phyloP scores from a whole-genome alignment of 768 basidiomycete genomes.

The Podaxis carcinomalis region DNA sequence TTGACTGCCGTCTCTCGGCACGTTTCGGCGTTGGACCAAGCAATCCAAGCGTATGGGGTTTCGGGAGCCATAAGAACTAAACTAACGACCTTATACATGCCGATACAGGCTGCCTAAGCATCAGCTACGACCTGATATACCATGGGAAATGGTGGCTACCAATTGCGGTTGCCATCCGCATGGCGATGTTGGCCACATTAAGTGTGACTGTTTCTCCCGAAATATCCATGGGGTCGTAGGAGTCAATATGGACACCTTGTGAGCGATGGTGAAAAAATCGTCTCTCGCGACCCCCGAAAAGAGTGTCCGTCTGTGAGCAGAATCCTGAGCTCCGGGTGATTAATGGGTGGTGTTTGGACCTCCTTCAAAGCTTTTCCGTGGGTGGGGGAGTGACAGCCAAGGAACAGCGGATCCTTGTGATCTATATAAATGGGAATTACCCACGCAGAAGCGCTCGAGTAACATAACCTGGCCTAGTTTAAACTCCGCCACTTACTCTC shows the following conservation, averaged over 20 bases:
- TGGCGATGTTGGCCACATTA: constrained; percentile 12
- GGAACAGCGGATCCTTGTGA: constrained; percentile 15
- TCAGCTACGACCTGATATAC: neutral
- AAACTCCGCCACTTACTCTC: constrained; percentile 44
- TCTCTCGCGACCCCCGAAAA: neutral
- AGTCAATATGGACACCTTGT: constrained; percentile 5
- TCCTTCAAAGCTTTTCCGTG: constrained; percentile 14
- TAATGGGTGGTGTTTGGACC: neutral
- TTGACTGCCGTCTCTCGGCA: constrained; percentile 1
- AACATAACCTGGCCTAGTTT: constrained; percentile 38
- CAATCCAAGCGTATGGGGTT: neutral
- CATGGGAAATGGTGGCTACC: constrained; percentile 9
- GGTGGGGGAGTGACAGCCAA: constrained; percentile 7
- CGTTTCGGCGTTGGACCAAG: constrained; percentile 1
- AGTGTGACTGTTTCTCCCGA: constrained; percentile 13
- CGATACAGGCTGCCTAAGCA: neutral
- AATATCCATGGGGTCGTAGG: constrained; percentile 12
- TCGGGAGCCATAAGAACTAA: neutral
- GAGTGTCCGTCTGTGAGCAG: neutral
- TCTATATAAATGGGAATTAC: constrained; percentile 30
- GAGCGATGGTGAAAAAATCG: constrained; percentile 6
- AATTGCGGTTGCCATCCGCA: constrained; percentile 13
- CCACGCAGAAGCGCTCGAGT: constrained; percentile 43
- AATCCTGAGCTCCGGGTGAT: neutral
- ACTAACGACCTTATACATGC: neutral